Evolutionary conservation across 2,329 filamentous ascomycete species (phyloP), one percentile per base, ranked within the genome.

Genomic region (Lojkania enalia): DNA sequence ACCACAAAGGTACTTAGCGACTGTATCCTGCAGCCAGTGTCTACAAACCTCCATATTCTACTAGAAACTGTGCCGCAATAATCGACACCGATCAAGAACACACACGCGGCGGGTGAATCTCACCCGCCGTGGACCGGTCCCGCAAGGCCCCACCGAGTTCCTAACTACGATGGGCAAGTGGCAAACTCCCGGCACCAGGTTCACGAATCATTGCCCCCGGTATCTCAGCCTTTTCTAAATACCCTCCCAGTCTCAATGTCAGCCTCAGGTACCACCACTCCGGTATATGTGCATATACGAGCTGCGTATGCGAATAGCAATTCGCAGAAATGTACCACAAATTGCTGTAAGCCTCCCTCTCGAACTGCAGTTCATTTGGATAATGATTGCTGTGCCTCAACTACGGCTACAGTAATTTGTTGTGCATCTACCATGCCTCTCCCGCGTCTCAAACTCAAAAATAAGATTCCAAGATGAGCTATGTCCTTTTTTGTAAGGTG

Each of bases 341-440:
- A 38, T 37, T 37, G 35, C 27, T n/a, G 13, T 20, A 36, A 25
- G 40, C 32, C 27, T 19, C 11, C 5, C 20, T 27, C n/a, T 27
- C 7, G 21, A 15, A 15, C 40, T 16, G 30, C 13, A 41, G 9
- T 44, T 44, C 18, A 33, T 39, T 31, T 39, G 42, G 42, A 16
- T 33, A 39, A 45, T 45, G 27, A 14, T 27, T 9, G 2, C 5
- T 11, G 19, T 23, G 9, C 4, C 35, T 5, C 35, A 15, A 14
- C n/a, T 27, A n/a, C 7, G 23, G n/a, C n/a, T 27, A 7, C 7
- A 27, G 7, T 7, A 27, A 27, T 27, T 27, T 27, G n/a, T n/a
- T 27, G 23, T 7, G 7, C 23, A 27, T 27, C 23, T 7, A 7
- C 7, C 7, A n/a, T 27, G 23, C 7, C n/a, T n/a, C 23, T n/a